Percentiles rank a stretch among this genome's conserved stretches.
These are phyloP conservation scores for Allium cepa DNA, from an alignment of 106 monocot species.

Conservation along the genomic window DNA sequence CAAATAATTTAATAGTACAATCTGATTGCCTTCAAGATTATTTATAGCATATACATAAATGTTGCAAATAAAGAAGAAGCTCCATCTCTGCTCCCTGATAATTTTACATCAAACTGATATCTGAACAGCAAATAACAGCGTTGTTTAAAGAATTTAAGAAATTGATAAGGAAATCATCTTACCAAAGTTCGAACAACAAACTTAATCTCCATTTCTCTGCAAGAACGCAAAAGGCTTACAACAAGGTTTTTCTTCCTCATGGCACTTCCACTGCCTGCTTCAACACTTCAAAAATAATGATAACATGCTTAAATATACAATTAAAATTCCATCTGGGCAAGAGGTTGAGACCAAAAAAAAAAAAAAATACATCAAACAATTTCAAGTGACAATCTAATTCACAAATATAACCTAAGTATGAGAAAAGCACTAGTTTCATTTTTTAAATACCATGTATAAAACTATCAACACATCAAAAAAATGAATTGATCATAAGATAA, in stretches of 20 bases:
- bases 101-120: no score
- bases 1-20: no score
- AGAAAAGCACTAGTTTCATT: no score
- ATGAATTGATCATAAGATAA: no score
- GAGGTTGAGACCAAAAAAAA: neutral
- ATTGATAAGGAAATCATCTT: slow-evolving; percentile 11
- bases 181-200: slow-evolving; percentile 90
- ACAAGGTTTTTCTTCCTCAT: slow-evolving; percentile 57
- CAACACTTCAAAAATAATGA: slow-evolving; percentile 28
- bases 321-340: no score
- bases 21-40: no score
- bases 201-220: slow-evolving; percentile 97
- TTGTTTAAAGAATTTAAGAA: neutral
- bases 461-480: no score
- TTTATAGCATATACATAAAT: no score
- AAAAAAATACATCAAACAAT: slow-evolving; percentile 1
- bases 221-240: slow-evolving; percentile 64
- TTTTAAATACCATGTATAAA: no score
- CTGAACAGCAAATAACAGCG: no score
- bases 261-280: slow-evolving; percentile 72
- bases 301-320: neutral
- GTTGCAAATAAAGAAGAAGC: neutral
- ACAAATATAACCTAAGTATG: no score
- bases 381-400: no score
- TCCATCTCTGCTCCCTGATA: neutral